A percentile compares a stretch with the other conserved stretches of the same genome.
Evolutionary conservation across 371 early-diverging fungal genomes (phyloP).

Genomic region (Umbelopsis sp.): DNA sequence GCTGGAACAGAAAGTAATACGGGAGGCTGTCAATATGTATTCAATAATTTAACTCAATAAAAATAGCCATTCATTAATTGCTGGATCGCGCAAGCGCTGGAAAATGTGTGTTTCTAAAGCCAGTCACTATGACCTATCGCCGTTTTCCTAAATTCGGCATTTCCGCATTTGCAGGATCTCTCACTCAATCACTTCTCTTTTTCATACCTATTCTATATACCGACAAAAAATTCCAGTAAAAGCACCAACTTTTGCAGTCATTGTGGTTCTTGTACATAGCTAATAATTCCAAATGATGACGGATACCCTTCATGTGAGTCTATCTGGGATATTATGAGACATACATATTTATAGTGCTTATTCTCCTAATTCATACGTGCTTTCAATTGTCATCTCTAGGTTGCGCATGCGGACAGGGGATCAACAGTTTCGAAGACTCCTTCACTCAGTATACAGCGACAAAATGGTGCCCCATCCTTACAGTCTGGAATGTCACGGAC

Average conservation of each 20-base stretch:
- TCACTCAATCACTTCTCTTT: not conserved
- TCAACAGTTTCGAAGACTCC: not conserved
- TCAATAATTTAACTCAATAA: too few relatives aligned
- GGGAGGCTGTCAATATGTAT: too few relatives aligned
- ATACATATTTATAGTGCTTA: too few relatives aligned
- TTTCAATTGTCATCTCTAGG: not conserved
- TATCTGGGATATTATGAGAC: not conserved
- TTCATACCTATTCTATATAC: not conserved
- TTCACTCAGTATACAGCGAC: not conserved
- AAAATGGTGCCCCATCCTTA: not conserved
- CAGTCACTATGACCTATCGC: too few relatives aligned
- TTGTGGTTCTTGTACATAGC: not conserved
- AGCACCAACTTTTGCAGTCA: too few relatives aligned
- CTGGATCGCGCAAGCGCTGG: too few relatives aligned
- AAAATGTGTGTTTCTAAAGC: too few relatives aligned
- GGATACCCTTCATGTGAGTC: conserved; percentile 2
- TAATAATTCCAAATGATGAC: not conserved
- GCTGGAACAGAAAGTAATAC: too few relatives aligned
- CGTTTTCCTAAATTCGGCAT: too few relatives aligned
- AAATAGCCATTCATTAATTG: too few relatives aligned
- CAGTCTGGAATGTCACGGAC: not conserved
- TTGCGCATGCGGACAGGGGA: not conserved
- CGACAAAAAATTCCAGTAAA: not conserved
- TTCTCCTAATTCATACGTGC: not conserved
- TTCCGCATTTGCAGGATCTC: too few relatives aligned